Conservation (phyloP, 371 early-diverging fungal genomes). For the Mortierella sp. region DNA sequence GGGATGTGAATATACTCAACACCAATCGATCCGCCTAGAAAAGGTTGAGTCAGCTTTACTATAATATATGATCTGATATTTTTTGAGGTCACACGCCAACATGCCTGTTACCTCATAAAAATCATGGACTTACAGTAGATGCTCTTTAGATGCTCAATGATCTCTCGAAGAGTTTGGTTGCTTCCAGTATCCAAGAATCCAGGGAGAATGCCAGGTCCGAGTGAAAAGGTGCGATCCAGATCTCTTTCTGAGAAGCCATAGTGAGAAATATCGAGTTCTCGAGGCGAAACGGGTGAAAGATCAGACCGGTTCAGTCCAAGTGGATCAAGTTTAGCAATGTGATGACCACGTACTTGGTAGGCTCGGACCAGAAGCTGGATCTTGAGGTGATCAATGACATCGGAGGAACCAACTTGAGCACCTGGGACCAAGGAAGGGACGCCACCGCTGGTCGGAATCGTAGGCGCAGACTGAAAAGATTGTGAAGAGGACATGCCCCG, state of each 20-base stretch:
- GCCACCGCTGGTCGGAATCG: conserved; percentile 77
- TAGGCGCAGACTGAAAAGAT: conserved; percentile 87
- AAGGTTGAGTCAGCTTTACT: neutral
- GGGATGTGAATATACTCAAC: conserved; percentile 98
- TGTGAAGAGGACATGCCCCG: conserved; percentile 75
- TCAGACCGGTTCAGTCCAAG: conserved; percentile 80
- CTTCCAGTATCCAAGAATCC: conserved; percentile 69
- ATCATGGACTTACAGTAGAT: conserved; percentile 78
- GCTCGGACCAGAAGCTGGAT: conserved; percentile 97
- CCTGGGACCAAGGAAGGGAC: conserved; percentile 68
- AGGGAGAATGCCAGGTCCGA: conserved; percentile 93
- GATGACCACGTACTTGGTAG: conserved; percentile 97
- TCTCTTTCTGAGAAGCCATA: conserved; percentile 94
- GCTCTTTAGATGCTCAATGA: conserved; percentile 76
- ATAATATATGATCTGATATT: too few relatives aligned
- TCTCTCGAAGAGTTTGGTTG: conserved; percentile 83
- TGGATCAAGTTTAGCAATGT: conserved; percentile 93
- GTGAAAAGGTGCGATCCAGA: conserved; percentile 84
- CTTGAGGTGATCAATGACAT: conserved; percentile 96
- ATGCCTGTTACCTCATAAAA: neutral
- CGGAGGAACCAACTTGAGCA: conserved; percentile 58
- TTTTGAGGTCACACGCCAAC: too few relatives aligned
- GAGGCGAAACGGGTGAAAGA: conserved; percentile 66
- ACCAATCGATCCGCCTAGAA: conserved; percentile 86
- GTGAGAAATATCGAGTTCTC: conserved; percentile 83